These are phyloP conservation scores for Yamadazyma sp. DNA, from an alignment of 805 yeast genomes.

Conservation along the genomic window DNA sequence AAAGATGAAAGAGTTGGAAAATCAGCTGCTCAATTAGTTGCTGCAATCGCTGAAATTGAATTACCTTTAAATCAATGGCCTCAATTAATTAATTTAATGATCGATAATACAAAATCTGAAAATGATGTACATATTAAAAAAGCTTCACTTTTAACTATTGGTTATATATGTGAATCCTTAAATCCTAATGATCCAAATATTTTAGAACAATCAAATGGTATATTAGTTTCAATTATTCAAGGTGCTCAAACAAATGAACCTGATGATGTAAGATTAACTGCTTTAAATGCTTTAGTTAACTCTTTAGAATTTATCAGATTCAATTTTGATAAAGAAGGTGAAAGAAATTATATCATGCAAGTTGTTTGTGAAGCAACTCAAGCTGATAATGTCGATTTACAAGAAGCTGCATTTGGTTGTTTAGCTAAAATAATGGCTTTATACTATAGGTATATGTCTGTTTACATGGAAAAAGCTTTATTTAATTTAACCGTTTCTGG, in stretches of 20 bases:
- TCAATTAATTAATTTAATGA: conserved; percentile 76
- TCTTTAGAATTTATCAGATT: conserved; percentile 84
- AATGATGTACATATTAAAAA: conserved; percentile 79
- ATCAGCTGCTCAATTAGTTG: conserved; percentile 89
- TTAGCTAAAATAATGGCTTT: conserved; percentile 86
- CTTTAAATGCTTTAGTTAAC: conserved; percentile 85
- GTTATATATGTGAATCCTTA: conserved; percentile 93
- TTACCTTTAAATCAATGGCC: conserved; percentile 87
- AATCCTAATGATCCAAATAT: conserved; percentile 79
- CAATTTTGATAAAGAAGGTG: conserved; percentile 91
- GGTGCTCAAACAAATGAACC: conserved; percentile 89
- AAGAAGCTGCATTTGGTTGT: conserved; percentile 95
- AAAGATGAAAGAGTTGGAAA: conserved; percentile 77
- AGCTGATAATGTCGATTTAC: conserved; percentile 73
- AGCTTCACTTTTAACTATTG: conserved; percentile 84
- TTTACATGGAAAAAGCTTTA: conserved; percentile 96
- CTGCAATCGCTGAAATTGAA: conserved; percentile 96
- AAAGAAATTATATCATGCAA: conserved; percentile 96
- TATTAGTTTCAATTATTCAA: conserved; percentile 92
- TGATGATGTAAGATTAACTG: conserved; percentile 79
- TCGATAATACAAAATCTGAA: conserved; percentile 79
- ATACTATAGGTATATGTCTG: conserved; percentile 85
- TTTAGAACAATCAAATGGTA: conserved; percentile 83
- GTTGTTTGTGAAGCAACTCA: conserved; percentile 99
- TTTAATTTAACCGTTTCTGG: conserved; percentile 88